Evolutionary conservation across 441 rosid genomes (phyloP), one percentile per base, ranked within the genome.

Genomic region (Jatropha podagrica): DNA sequence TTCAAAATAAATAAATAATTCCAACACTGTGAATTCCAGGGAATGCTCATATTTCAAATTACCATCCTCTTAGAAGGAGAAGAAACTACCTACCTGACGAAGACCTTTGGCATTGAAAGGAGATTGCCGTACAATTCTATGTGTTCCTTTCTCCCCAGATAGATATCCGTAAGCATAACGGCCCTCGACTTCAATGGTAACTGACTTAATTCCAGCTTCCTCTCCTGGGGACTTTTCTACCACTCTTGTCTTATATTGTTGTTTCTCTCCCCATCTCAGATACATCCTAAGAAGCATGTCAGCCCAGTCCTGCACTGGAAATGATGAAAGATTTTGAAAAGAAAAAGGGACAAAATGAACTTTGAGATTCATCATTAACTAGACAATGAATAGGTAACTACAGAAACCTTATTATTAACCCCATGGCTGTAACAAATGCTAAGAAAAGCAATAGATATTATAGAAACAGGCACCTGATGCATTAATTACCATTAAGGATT

Each of bases 91-190:
- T 84, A 95, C 99, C 99, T 95, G 97, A 7, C 97, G 95, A 76
- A 93, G 95, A 71, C 98, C 98, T 89, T 95, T 95, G n/a, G 99
- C 81, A 83, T 95, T 95, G 85, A 95, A 95, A 41, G 99, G 99
- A 69, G 99, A 95, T 73, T 95, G 99, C 27, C 98, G 85, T 17
- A 95, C 95, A 32, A 95, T 93, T 70, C 99, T 86, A 65, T 95
- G 99, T 4, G 99, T 93, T 78, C 99, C 98, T 87, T 93, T 95
- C 83, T 95, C 99, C 62, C 98, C 94, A 13, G 96, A 93, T 64
- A 95, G 80, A 76, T 93, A 93, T 74, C 99, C 99, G 77, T 90
- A 95, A 3, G 97, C 98, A 85, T 90, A 93, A 64, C 90, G 94
- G 13, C 98, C 98, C 77, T 88, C 95, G 49, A 95, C 77, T 87